Percentiles rank a stretch among this genome's conserved stretches.
phyloP scores from a whole-genome alignment of 768 basidiomycete species.

The Phylloporus arenicola region DNA sequence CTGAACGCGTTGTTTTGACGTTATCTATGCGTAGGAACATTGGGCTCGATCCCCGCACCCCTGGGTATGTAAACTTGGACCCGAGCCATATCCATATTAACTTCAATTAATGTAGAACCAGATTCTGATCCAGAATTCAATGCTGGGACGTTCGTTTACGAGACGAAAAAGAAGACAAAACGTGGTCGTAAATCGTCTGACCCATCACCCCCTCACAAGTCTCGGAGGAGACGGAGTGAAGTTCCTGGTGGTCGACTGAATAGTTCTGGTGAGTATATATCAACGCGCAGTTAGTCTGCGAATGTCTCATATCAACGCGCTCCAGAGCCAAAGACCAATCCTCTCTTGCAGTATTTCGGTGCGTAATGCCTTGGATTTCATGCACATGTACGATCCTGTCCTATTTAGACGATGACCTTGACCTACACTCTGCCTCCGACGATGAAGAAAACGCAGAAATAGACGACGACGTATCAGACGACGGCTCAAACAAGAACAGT shows the following conservation, averaged over 20 bases:
- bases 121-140: constrained; percentile 34
- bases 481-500: constrained; percentile 20
- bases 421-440: constrained; percentile 51
- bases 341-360: constrained; percentile 49
- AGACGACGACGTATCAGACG: constrained; percentile 16
- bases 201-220: constrained; percentile 15
- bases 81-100: neutral
- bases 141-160: constrained; percentile 25
- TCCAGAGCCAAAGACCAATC: constrained; percentile 29
- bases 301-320: neutral
- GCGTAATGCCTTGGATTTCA: constrained; percentile 1
- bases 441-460: constrained; percentile 21
- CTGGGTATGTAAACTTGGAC: constrained; percentile 22
- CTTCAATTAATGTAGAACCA: constrained; percentile 14
- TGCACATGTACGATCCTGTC: neutral
- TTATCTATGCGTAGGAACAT: constrained; percentile 11
- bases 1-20: neutral
- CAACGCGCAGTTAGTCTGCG: neutral
- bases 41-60: constrained; percentile 32
- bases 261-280: constrained; percentile 9
- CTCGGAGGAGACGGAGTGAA: constrained; percentile 11
- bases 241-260: constrained; percentile 4
- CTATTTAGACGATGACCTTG: constrained; percentile 36
- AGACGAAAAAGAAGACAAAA: constrained; percentile 22
- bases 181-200: constrained; percentile 13